Evolutionary conservation across 352 stramenopile species (phyloP).

Genomic region (Albugo laibachii): DNA sequence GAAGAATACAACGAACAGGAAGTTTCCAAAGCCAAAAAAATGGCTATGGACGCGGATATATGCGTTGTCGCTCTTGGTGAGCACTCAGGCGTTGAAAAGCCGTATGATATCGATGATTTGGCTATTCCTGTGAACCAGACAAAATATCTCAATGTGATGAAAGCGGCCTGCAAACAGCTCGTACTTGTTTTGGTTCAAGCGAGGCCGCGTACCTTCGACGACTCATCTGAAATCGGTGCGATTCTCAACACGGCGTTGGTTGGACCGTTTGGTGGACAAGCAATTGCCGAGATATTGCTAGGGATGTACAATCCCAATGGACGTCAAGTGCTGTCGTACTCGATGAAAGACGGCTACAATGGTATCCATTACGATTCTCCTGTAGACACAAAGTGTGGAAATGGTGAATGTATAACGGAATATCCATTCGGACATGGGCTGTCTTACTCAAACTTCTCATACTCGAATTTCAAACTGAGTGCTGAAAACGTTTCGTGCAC

Average conservation of each 20-base stretch:
- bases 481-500: constrained; percentile 9
- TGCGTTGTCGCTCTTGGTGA: constrained; percentile 16
- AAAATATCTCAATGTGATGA: constrained; percentile 20
- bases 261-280: constrained; percentile 25
- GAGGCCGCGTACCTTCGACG: constrained; percentile 21
- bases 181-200: constrained; percentile 48
- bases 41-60: constrained; percentile 9
- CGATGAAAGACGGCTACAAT: constrained; percentile 25
- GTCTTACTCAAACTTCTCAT: constrained; percentile 23
- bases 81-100: constrained; percentile 28
- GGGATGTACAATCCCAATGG: constrained; percentile 32
- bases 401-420: constrained; percentile 44
- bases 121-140: constrained; percentile 22
- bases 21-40: constrained; percentile 7
- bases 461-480: constrained; percentile 21
- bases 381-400: constrained; percentile 40
- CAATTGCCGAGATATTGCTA: constrained; percentile 30
- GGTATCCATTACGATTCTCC: constrained; percentile 23
- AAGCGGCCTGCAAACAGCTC: constrained; percentile 23
- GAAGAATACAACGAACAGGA: constrained; percentile 12
- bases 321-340: constrained; percentile 38
- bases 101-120: constrained; percentile 26
- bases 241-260: constrained; percentile 32
- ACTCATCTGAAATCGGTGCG: constrained; percentile 15
- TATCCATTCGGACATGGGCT: constrained; percentile 35